Evolutionary conservation across 2,329 filamentous ascomycete species (phyloP), one percentile per base, ranked within the genome.

Genomic region (Lecanicillium sp.): DNA sequence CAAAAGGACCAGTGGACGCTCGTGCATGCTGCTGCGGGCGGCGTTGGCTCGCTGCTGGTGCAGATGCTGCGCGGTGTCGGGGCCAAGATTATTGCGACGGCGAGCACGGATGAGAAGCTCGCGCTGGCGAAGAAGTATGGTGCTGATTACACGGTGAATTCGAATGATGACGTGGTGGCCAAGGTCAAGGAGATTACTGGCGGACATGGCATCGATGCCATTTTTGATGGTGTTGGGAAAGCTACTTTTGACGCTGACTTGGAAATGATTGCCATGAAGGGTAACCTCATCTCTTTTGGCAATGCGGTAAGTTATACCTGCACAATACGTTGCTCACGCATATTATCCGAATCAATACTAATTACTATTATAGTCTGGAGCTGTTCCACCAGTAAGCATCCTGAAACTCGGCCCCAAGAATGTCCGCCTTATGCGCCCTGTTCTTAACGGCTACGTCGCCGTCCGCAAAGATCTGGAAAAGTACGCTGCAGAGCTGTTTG

Each of bases 171-270:
- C 45, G 64, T 82, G 17, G 73, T 73, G 41, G 60, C 58, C 28
- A 68, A 73, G 54, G 79, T 86, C 5, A 66, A 71, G 51, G 72
- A 83, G 55, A 78, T 85, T 35, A 95, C 87, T 0, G 74, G 68
- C 2, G 82, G 82, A 0, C 64, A 78, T 43, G 89, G 89, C 7
- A 80, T 83, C 3, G 74, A 78, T 46, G 86, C 81, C 9, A 82
- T 94, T 19, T 94, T 87, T 55, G 88, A 95, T 56, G 84, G 85
- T 5, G 85, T 95, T 3, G 89, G 88, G 11, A 86, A 86, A 64
- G 71, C 73, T 35, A 95, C 89, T 0, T 94, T 92, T 63, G 85
- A 95, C 49, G 70, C 75, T 15, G 83, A 81, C 51, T 57, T 95
- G 46, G 77, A 88, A 47, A 74, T 78, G 49, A 70, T 90, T 38